Base-by-base conservation (phyloP, 129 eudicot species). In the sunflower (Helianthus annuus) region DNA sequence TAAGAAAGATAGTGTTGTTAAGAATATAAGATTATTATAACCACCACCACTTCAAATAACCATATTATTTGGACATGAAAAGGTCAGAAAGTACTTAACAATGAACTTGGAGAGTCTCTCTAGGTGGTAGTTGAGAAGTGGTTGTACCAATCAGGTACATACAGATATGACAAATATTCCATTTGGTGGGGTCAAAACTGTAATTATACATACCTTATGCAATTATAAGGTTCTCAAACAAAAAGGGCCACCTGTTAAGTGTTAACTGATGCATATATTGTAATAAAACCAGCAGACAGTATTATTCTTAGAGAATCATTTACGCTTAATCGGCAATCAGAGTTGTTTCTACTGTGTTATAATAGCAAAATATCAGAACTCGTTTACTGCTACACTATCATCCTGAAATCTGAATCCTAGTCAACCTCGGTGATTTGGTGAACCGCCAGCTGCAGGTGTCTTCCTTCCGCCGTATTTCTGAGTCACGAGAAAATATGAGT, bases 401-500 rank as follows among this genome's bases (percentile, higher is more conserved):
- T 70, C 69, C 54, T 71, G n/a, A 71, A 64, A 53, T 9, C 46
- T 42, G 10, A 9, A 42, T 42, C 10, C 79, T 70, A 64, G 71
- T 82, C 75, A 84, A 70, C 83, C 85, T 66, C 80, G 49, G 62
- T 78, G 77, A 78, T 10, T 74, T 52, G 78, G 72, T 53, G 85
- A 77, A 48, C 80, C 78, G 48, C 80, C 74, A n/a, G 36, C 83
- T 32, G 64, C 73, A 78, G 77, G 76, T n/a, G 82, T 72, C 79
- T 74, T 85, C 88, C 64, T 85, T 70, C 85, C 84, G 3, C 81
- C 68, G 24, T 83, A 88, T 66, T 70, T 88, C 95, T 88, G 90
- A 36, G 19, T 10, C 6, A 40, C 45, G 22, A 15, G 38, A 69
- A 48, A 53, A 49, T 19, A 39, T 5, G n/a, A 60, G 52, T 40